A percentile compares a stretch with the other conserved stretches of the same genome.
Conservation (phyloP, 306 rosid species). For the Casuarina glauca region DNA sequence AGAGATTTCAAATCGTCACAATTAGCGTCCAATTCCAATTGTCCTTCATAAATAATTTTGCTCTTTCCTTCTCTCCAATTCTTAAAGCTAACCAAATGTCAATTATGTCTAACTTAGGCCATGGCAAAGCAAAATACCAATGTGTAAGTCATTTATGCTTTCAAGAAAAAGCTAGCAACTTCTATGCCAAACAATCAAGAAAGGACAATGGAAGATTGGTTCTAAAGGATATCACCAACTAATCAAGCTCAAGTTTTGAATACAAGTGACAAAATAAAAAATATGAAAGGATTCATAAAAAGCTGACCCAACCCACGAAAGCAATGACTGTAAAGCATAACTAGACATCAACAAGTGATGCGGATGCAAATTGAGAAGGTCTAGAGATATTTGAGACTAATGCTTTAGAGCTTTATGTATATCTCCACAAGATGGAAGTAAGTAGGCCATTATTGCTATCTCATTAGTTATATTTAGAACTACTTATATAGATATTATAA, state of each 20-base stretch:
- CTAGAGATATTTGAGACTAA: slow-evolving; percentile 62
- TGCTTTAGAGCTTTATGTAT: slow-evolving; percentile 63
- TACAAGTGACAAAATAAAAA: slow-evolving; percentile 23
- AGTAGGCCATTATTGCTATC: neutral
- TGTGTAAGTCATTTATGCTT: slow-evolving; percentile 53
- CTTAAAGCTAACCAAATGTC: neutral
- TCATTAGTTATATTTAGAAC: neutral
- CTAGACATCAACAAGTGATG: neutral
- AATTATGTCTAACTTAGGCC: neutral
- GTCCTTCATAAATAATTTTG: too few relatives aligned
- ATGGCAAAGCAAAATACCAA: slow-evolving; percentile 26
- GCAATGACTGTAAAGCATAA: neutral
- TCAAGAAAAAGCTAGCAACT: slow-evolving; percentile 54
- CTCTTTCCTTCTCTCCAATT: neutral
- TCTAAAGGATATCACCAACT: slow-evolving; percentile 59
- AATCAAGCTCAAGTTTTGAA: slow-evolving; percentile 2
- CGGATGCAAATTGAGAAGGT: slow-evolving; percentile 27
- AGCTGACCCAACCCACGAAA: neutral
- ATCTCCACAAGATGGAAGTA: slow-evolving; percentile 79
- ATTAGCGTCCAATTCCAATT: too few relatives aligned
- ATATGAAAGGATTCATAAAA: slow-evolving; percentile 6
- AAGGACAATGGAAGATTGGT: slow-evolving; percentile 55
- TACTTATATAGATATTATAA: too few relatives aligned
- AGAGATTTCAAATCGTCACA: too few relatives aligned
- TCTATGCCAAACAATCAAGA: slow-evolving; percentile 31